Evolutionary conservation across 768 basidiomycete genomes (phyloP).

Genomic region (Termitomyces eurrhizus): DNA sequence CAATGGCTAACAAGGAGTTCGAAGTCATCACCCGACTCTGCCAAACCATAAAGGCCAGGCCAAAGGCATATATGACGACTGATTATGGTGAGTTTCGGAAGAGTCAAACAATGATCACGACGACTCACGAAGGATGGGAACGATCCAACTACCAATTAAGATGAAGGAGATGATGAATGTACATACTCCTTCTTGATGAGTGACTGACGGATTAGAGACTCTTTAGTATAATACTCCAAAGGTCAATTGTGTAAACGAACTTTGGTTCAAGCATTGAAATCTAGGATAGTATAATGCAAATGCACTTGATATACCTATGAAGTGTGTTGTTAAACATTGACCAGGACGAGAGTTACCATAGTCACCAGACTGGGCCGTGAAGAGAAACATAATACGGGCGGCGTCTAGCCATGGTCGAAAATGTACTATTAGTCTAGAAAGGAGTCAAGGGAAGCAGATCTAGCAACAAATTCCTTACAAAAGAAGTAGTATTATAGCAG

Average conservation of each 20-base stretch:
- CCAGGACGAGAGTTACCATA: not conserved
- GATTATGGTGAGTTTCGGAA: not conserved
- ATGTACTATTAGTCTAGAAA: constrained; percentile 37
- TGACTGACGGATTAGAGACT: constrained; percentile 22
- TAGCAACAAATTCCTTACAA: constrained; percentile 28
- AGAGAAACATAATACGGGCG: constrained; percentile 43
- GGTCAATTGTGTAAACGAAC: constrained; percentile 21
- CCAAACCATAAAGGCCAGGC: constrained; percentile 16
- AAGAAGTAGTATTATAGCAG: constrained; percentile 36
- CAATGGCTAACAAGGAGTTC: not conserved
- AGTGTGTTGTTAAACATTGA: not conserved
- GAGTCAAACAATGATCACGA: not conserved
- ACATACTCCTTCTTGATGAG: constrained; percentile 41
- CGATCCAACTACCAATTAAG: constrained; percentile 48
- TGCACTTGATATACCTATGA: constrained; percentile 36
- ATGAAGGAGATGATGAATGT: constrained; percentile 45
- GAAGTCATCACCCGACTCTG: not conserved
- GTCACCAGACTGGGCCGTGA: constrained; percentile 45
- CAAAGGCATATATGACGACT: constrained; percentile 10
- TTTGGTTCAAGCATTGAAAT: constrained; percentile 39
- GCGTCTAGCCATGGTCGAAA: constrained; percentile 55
- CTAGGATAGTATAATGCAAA: constrained; percentile 39
- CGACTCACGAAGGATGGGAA: constrained; percentile 46
- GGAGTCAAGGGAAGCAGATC: constrained; percentile 2
- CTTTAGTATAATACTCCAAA: not conserved